These are phyloP conservation scores for Penicillium pancosmium DNA, from an alignment of 495 filamentous ascomycete genomes.

Conservation along the genomic window DNA sequence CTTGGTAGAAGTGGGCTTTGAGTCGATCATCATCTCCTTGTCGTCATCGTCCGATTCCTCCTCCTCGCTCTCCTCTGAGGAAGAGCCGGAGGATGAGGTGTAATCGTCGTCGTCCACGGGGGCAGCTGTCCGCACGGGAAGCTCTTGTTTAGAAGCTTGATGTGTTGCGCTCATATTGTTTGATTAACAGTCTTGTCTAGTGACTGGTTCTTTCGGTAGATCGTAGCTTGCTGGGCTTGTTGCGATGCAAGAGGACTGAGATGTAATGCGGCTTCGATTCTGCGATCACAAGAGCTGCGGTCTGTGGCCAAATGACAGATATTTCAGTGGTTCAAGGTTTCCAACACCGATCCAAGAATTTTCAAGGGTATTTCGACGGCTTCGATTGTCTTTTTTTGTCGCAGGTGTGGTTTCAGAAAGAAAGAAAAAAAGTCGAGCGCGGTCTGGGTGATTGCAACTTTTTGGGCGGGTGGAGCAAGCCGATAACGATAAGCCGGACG, in stretches of 20 bases:
- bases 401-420: constrained; percentile 2
- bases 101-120: constrained; percentile 38
- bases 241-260: background rate
- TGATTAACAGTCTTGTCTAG: background rate
- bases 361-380: background rate
- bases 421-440: constrained; percentile 19
- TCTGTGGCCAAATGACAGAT: background rate
- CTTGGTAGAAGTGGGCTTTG: constrained; percentile 7
- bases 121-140: background rate
- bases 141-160: constrained; percentile 4
- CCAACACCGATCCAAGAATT: background rate
- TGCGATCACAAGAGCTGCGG: background rate
- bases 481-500: constrained; percentile 18
- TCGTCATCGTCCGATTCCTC: constrained; percentile 31
- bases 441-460: constrained; percentile 24
- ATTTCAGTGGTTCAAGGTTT: too few species aligned
- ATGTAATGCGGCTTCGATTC: background rate
- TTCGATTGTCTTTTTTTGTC: background rate
- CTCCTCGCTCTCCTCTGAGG: constrained; percentile 26
- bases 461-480: constrained; percentile 26
- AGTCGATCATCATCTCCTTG: constrained; percentile 24
- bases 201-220: background rate
- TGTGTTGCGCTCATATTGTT: constrained; percentile 19
- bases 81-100: constrained; percentile 44
- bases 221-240: background rate